Conservation (phyloP, 352 stramenopile species). For the Pythium apleroticum region DNA sequence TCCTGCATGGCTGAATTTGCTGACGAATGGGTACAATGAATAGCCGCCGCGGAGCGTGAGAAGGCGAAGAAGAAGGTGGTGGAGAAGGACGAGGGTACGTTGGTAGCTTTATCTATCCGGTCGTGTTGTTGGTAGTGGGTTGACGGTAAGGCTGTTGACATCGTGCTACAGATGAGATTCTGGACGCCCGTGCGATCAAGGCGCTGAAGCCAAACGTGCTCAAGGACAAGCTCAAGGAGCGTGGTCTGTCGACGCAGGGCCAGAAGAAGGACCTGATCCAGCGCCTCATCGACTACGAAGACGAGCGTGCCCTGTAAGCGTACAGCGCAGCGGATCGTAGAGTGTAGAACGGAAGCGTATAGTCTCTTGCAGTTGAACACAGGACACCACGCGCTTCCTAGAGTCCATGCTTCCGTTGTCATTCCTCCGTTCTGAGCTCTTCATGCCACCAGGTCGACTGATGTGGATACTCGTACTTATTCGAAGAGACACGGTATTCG, state of each 20-base stretch:
- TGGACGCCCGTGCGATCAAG: slow-evolving; percentile 86
- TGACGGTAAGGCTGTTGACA: not conserved
- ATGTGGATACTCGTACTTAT: slow-evolving; percentile 4
- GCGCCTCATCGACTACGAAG: slow-evolving; percentile 87
- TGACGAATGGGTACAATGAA: not conserved
- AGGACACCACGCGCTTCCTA: not conserved
- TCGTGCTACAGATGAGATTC: slow-evolving; percentile 49
- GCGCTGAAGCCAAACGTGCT: slow-evolving; percentile 82
- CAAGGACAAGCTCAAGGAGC: slow-evolving; percentile 90
- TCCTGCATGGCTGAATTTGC: not conserved
- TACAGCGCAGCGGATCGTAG: not conserved
- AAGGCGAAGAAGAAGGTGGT: slow-evolving; percentile 66
- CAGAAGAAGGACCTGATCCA: slow-evolving; percentile 90
- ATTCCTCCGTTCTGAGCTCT: not conserved
- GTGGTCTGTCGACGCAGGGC: slow-evolving; percentile 77
- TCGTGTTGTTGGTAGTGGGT: not conserved
- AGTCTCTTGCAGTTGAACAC: not conserved
- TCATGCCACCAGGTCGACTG: not conserved
- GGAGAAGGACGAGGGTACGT: slow-evolving; percentile 61
- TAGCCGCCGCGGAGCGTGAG: slow-evolving; percentile 57
- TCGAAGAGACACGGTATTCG: not conserved
- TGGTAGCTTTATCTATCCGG: not conserved
- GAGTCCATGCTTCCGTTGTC: not conserved
- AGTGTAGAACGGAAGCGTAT: not conserved
- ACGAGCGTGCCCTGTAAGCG: slow-evolving; percentile 76